Base-by-base conservation (phyloP, 2,329 filamentous ascomycete species). In the Magnaporthiopsis incrustans region DNA sequence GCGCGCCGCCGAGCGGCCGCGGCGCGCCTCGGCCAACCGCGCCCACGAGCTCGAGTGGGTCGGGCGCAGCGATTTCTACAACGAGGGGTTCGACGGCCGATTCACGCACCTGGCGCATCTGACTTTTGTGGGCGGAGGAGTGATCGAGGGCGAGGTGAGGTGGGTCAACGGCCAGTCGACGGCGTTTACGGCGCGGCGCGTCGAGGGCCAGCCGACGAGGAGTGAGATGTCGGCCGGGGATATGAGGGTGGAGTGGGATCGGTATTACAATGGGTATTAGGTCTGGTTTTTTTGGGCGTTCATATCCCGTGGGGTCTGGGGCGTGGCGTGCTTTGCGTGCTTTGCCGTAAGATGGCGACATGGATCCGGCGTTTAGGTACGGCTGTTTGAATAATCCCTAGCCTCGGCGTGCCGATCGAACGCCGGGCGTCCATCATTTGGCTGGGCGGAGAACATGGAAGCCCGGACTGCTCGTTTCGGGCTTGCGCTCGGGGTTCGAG, bases 101-200 rank as follows among this genome's bases (percentile, higher is more conserved):
- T n/a, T 12, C 15, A 26, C n/a, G 56, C n/a, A n/a, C n/a, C 11
- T 8, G 57, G 61, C 61, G 22, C 27, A 22, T 7, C 22, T 62
- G 3, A 27, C 7, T 2, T 62, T 62, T 25, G 26, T 62, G 1
- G 61, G 61, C 61, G 50, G 61, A 30, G 61, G 61, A 18, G 38
- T 62, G 26, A 18, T 62, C 44, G 44, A 33, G 27, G 61, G 15
- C 50, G 61, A 56, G 44, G 50, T 62, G 26, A 14, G 12, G 6
- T 62, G 61, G 61, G 27, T 56, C 26, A 56, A 62, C 50, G 27
- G 61, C 8, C 61, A 57, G 44, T 8, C 26, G 10, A 62, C 61
- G 15, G 10, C 33, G n/a, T 62, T 62, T 27, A 57, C 27, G 27
- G 61, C 61, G 25, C 25, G 10, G 4, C n/a, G 61, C 50, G 11